Conservation (phyloP, 257 asterid species). For the Phtheirospermum japonicum region DNA sequence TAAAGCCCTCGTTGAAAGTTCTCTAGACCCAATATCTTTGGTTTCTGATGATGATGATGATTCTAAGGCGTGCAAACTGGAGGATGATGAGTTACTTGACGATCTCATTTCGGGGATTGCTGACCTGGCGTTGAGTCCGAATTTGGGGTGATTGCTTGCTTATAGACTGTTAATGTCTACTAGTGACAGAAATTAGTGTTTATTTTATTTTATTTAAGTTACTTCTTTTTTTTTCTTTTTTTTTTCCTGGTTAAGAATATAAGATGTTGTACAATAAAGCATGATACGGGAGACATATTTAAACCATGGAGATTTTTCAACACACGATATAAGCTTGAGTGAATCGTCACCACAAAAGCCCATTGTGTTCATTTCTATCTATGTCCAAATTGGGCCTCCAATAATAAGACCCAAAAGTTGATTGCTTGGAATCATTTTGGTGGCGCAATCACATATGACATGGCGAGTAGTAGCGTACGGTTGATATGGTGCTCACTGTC, state of each 20-base stretch:
- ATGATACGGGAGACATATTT: no score
- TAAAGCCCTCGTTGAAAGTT: constrained; percentile 30
- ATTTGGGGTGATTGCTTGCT: neutral
- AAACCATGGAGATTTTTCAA: no score
- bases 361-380: no score
- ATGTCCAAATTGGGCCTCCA: no score
- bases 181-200: neutral
- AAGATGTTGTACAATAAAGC: no score
- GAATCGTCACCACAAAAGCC: no score
- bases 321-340: no score
- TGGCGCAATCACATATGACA: neutral
- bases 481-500: constrained; percentile 30
- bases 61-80: constrained; percentile 26
- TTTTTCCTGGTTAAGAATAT: neutral
- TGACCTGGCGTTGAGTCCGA: constrained; percentile 46
- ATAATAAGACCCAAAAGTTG: no score
- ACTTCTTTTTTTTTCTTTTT: neutral
- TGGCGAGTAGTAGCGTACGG: constrained; percentile 19
- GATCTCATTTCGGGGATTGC: constrained; percentile 55
- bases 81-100: constrained; percentile 32
- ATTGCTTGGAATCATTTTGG: neutral
- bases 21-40: constrained; percentile 10
- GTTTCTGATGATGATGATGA: constrained; percentile 29
- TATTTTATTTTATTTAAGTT: neutral
- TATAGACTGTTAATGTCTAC: constrained; percentile 7